Evolutionary conservation across 306 rosid species (phyloP), one percentile per base, ranked within the genome.

Genomic region (Oemleria cerasiformis): DNA sequence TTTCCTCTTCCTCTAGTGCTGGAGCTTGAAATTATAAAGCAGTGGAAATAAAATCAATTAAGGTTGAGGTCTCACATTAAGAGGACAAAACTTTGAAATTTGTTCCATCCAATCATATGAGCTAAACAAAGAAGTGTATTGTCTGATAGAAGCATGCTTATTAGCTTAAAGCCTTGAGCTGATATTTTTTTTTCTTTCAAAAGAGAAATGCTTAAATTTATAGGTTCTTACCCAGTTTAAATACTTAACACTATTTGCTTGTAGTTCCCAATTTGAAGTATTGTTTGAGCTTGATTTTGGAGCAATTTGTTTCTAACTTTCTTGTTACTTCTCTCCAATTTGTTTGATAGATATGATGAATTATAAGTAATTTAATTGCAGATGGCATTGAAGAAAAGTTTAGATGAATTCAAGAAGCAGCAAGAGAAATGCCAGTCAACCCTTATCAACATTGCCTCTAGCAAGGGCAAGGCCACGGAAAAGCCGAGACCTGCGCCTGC

Each of bases 371-470:
- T 34, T 63, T 34, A 56, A 10, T 55, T 67, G 42, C 78, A 83
- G 85, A 89, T 92, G 93, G 85, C 83, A 23, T 70, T 92, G 80
- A 88, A 89, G 77, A 90, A 84, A 5, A 67, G 77, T 71, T 70
- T 92, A 34, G 87, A 89, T 36, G 86, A 42, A 75, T 92, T 92
- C 71, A 83, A 89, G 85, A 92, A 81, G 76, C 97, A 89, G 68
- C 96, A 92, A 45, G 90, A 79, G 62, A 84, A 81, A 64, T 89
- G 93, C 30, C 92, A 89, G 67, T 60, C 88, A 54, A 89, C 94
- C 2, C 81, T 89, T 25, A 66, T 86, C 0, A 86, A 81, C 82
- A 89, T 92, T 86, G 94, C 96, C 36, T 83, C 88, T 3, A 77
- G 61, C 20, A 86, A 84, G 73, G 76, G 61, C 20, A 86, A 84